Evolutionary conservation across 768 basidiomycete genomes (phyloP).

Genomic region (Suillus decipiens): DNA sequence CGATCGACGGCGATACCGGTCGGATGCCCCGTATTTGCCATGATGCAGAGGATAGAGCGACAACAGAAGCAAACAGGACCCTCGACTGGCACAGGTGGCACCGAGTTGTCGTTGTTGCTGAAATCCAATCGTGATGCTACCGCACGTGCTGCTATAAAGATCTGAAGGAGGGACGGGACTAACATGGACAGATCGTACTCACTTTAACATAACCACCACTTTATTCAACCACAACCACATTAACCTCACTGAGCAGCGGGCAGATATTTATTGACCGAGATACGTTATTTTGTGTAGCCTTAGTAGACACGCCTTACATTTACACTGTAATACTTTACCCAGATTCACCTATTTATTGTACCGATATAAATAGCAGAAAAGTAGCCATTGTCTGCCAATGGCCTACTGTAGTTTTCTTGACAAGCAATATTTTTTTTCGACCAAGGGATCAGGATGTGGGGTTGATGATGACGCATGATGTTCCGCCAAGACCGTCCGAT

Average conservation of each 20-base stretch:
- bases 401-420: background rate
- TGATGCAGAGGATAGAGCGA: conserved; percentile 50
- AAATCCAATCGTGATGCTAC: conserved; percentile 94
- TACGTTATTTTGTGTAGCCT: conserved; percentile 27
- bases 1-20: conserved; percentile 50
- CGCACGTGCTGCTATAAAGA: conserved; percentile 54
- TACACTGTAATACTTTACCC: conserved; percentile 18
- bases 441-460: background rate
- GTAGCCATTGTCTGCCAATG: background rate
- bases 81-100: conserved; percentile 88
- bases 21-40: conserved; percentile 56
- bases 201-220: conserved; percentile 16
- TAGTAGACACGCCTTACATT: conserved; percentile 16
- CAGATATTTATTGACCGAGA: conserved; percentile 27
- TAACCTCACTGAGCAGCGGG: conserved; percentile 5
- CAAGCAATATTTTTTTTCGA: background rate
- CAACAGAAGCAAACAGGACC: conserved; percentile 48
- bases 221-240: conserved; percentile 7
- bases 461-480: background rate
- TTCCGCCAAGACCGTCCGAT: background rate
- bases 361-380: background rate
- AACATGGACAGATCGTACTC: background rate
- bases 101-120: conserved; percentile 74
- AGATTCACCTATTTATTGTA: conserved; percentile 3
- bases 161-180: conserved; percentile 23